Base-by-base conservation (phyloP, 169 alveolate species). In the Cyclospora cayetanensis region DNA sequence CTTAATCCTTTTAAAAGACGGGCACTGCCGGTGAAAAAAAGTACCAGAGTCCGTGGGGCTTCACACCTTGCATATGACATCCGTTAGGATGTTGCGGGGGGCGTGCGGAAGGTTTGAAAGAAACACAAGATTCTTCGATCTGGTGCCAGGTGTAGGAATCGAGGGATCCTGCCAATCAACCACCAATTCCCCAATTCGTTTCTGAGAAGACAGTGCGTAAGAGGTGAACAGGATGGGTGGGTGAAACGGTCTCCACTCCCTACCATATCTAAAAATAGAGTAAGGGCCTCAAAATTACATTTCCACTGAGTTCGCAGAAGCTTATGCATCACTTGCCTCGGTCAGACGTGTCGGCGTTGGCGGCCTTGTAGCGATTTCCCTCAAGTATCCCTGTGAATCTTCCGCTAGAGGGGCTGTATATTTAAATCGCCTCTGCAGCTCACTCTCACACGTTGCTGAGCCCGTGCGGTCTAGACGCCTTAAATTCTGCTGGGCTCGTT, bases 31-130 rank as follows among this genome's bases (percentile, higher is more conserved):
- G n/a, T 1, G 7, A 27, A 42, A 18, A 50, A 50, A 50, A 50
- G 27, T 50, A 18, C 27, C 27, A n/a, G 12, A 50, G 63, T 2
- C 27, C 22, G 20, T 12, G 43, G 0, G 68, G 1, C 4, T 20
- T 12, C 90, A 25, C 18, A 90, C 93, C 90, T 76, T 74, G 83
- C 86, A 53, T 18, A 90, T 60, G 1, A 65, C 39, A 25, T 90
- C 86, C 20, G 79, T 50, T 4, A 90, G 85, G n/a, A 52, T 29
- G 65, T 90, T 46, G 18, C 84, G 65, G 7, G 93, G 93, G 1
- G 90, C 93, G 50, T 53, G 93, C 65, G 93, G 93, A 18, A 90
- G 74, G 37, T 90, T 90, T n/a, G 93, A 90, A 2, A 90, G 74
- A 41, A 90, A 90, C 43, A 90, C 93, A 37, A 90, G 93, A 18